A percentile compares a stretch with the other conserved stretches of the same genome.
Conservation (phyloP, 257 asterid genomes). For the Penstemon davidsonii region DNA sequence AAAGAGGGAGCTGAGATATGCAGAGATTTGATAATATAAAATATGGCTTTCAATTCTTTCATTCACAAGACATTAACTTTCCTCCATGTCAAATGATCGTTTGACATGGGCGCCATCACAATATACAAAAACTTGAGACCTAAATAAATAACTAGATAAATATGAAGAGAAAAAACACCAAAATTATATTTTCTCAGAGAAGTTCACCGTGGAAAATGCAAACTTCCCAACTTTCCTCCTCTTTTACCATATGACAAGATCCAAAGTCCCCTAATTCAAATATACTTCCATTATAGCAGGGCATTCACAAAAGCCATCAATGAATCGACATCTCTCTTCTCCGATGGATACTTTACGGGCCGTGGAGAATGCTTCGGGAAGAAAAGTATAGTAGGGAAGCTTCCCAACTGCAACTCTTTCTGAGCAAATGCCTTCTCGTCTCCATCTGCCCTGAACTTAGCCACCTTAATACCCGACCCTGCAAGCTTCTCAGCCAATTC, state of each 20-base stretch:
- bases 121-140: slow-evolving; percentile 29
- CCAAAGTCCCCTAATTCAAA: background rate
- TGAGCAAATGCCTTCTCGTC: slow-evolving; percentile 75
- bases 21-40: no score
- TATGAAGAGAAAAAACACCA: background rate
- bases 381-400: slow-evolving; percentile 74
- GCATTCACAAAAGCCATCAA: slow-evolving; percentile 72
- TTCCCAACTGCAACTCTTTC: slow-evolving; percentile 60
- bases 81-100: slow-evolving; percentile 25
- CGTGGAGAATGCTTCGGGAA: slow-evolving; percentile 67
- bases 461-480: slow-evolving; percentile 65
- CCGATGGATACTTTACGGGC: slow-evolving; percentile 68
- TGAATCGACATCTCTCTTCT: slow-evolving; percentile 75
- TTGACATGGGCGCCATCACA: slow-evolving; percentile 20
- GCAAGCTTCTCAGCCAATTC: slow-evolving; percentile 60
- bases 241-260: background rate
- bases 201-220: background rate
- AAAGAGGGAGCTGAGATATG: no score
- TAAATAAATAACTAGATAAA: background rate
- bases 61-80: background rate
- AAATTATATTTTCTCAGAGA: background rate
- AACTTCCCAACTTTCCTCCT: background rate
- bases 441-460: slow-evolving; percentile 75
- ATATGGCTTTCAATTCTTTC: background rate
- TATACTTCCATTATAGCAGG: slow-evolving; percentile 39